Evolutionary conservation across 176 grass and related monocot species (phyloP), one percentile per base, ranked within the genome.

Genomic region (Metroxylon sagu): DNA sequence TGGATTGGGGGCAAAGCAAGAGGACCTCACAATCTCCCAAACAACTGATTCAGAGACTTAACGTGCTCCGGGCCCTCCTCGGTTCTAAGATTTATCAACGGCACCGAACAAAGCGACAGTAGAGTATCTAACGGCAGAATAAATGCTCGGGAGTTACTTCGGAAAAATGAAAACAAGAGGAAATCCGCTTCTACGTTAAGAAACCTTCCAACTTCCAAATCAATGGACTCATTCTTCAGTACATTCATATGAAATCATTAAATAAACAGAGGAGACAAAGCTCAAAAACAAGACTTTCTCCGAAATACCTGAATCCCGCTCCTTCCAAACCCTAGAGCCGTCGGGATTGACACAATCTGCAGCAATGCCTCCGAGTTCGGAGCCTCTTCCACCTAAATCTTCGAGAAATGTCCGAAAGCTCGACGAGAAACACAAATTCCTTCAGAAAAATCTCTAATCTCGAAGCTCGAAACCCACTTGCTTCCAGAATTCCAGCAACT

Each of bases 261-360:
- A 18, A 60, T n/a, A 28, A 16, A 60, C 29, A 60, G 26, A 5
- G 35, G 28, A 35, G 17, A 60, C 18, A 3, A 19, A 18, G 29
- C 29, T 39, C 17, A 60, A 60, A 60, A 39, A 0, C 27, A 2
- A 31, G 35, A 12, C 58, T 60, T 18, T 60, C 28, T 60, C 26
- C 28, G 26, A 60, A 60, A 27, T 39, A 60, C 58, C 58, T 60
- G 58, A 26, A 60, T 31, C 29, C 28, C 28, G 27, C 58, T 60
- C 58, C 7, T 19, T n/a, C 3, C n/a, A n/a, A 31, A 60, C 27
- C 58, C 58, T 35, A 60, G n/a, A 0, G 12, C 4, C 26, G 5
- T 28, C 5, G 25, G 35, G 29, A 60, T 60, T 16, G 17, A 28
- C 14, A 30, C 29, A 27, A 19, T 56, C 23, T 56, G 53, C 18